A percentile compares a stretch with the other conserved stretches of the same genome.
Conservation (phyloP, 768 basidiomycete genomes). For the Rhodotorula paludigena region DNA sequence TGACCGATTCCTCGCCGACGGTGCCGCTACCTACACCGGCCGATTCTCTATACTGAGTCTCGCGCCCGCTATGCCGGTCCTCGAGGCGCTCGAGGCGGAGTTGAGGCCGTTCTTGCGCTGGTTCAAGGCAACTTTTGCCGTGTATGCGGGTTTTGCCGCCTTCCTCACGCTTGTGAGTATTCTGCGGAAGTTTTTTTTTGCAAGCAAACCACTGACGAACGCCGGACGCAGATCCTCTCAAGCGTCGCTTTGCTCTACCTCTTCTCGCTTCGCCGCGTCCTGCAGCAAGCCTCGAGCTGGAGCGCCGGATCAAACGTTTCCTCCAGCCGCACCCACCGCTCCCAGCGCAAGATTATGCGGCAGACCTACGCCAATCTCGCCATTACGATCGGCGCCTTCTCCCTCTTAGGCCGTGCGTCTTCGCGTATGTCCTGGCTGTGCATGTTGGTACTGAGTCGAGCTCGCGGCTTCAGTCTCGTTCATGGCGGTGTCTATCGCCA, state of each 20-base stretch:
- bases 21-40: too few species aligned
- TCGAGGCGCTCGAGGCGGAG: too few species aligned
- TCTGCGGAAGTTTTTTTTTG: too few species aligned
- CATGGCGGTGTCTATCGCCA: background rate
- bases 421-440: background rate
- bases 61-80: too few species aligned
- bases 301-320: too few species aligned
- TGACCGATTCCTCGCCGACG: too few species aligned
- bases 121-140: too few species aligned
- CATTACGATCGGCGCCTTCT: background rate
- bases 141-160: too few species aligned
- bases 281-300: background rate
- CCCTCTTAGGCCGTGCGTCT: slow-evolving; percentile 3
- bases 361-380: slow-evolving; percentile 1
- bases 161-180: background rate
- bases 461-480: background rate
- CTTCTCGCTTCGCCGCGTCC: background rate
- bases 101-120: too few species aligned
- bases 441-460: background rate
- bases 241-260: background rate
- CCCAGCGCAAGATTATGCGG: background rate
- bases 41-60: too few species aligned
- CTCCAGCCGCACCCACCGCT: too few species aligned
- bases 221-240: background rate
- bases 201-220: rapidly evolving